Evolutionary conservation across 176 grass and related monocot species (phyloP).

Genomic region (Oryza australiensis): DNA sequence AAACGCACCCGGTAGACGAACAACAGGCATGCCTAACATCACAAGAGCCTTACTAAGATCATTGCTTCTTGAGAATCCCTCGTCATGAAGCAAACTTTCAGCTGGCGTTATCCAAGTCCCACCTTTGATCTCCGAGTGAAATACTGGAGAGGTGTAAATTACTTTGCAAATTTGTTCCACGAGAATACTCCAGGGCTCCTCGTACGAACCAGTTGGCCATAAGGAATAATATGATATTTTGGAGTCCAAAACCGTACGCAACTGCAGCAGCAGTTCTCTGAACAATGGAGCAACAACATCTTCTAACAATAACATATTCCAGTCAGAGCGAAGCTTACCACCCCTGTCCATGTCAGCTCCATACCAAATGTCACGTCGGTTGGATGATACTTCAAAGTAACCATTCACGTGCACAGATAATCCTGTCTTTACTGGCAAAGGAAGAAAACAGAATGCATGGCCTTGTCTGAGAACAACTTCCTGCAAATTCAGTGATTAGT

Average conservation of each 20-base stretch:
- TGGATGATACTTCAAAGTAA: slow-evolving; percentile 98
- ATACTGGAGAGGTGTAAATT: slow-evolving; percentile 70
- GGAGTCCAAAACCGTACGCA: slow-evolving; percentile 49
- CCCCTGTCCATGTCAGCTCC: slow-evolving; percentile 97
- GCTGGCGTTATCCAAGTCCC: slow-evolving; percentile 78
- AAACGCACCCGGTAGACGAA: slow-evolving; percentile 52
- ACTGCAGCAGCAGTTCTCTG: slow-evolving; percentile 67
- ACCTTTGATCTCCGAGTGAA: slow-evolving; percentile 64
- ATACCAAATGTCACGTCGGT: slow-evolving; percentile 94
- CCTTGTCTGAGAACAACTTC: slow-evolving; percentile 71
- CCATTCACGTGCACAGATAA: slow-evolving; percentile 95
- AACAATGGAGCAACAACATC: slow-evolving; percentile 80
- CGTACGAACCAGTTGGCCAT: slow-evolving; percentile 84
- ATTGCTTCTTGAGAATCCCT: slow-evolving; percentile 61
- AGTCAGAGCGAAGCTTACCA: slow-evolving; percentile 97
- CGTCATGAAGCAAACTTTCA: slow-evolving; percentile 79
- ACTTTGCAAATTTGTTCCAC: slow-evolving; percentile 76
- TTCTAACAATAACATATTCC: slow-evolving; percentile 86
- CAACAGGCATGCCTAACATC: slow-evolving; percentile 63
- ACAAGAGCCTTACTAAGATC: slow-evolving; percentile 81
- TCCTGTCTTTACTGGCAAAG: slow-evolving; percentile 88
- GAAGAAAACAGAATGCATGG: slow-evolving; percentile 95
- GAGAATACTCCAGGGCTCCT: slow-evolving; percentile 93
- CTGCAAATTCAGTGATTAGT: slow-evolving; percentile 56
- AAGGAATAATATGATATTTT: slow-evolving; percentile 76